phyloP scores from a whole-genome alignment of 2,329 filamentous ascomycete genomes.

The Teratosphaeria epicoccoides region DNA sequence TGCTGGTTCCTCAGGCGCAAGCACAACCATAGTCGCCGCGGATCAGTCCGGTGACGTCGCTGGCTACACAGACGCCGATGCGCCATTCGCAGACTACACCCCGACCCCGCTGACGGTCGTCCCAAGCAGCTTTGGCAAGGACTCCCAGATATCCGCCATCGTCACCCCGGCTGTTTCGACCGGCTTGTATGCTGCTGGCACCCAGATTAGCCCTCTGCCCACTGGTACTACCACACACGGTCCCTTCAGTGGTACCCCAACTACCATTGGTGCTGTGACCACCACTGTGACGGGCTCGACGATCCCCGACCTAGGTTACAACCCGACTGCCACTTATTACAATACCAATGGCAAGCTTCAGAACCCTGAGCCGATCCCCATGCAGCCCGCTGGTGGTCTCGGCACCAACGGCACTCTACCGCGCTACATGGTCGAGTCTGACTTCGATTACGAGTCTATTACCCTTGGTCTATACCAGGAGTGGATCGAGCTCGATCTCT shows the following conservation, averaged over 20 bases:
- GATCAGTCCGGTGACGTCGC: conserved; percentile 22
- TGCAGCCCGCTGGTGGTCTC: conserved; percentile 57
- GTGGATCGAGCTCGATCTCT: conserved; percentile 75
- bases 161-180: conserved; percentile 19
- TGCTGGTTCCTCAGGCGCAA: background rate
- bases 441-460: conserved; percentile 75
- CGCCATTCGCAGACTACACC: conserved; percentile 29
- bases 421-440: conserved; percentile 65
- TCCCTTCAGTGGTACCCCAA: conserved; percentile 54
- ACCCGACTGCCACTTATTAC: conserved; percentile 56
- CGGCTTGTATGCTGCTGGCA: conserved; percentile 28
- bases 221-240: conserved; percentile 58
- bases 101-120: conserved; percentile 25
- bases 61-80: conserved; percentile 37
- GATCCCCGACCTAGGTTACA: conserved; percentile 48
- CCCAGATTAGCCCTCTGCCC: conserved; percentile 38
- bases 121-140: conserved; percentile 34
- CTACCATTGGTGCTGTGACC: conserved; percentile 58
- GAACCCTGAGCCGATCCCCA: conserved; percentile 58
- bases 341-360: conserved; percentile 60
- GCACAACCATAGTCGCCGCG: conserved; percentile 7
- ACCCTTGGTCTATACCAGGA: conserved; percentile 68
- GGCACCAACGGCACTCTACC: conserved; percentile 69
- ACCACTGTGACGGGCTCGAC: conserved; percentile 36
- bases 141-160: conserved; percentile 34